These are phyloP conservation scores for Syzygium grande DNA, from an alignment of 345 rosid species.

Conservation along the genomic window DNA sequence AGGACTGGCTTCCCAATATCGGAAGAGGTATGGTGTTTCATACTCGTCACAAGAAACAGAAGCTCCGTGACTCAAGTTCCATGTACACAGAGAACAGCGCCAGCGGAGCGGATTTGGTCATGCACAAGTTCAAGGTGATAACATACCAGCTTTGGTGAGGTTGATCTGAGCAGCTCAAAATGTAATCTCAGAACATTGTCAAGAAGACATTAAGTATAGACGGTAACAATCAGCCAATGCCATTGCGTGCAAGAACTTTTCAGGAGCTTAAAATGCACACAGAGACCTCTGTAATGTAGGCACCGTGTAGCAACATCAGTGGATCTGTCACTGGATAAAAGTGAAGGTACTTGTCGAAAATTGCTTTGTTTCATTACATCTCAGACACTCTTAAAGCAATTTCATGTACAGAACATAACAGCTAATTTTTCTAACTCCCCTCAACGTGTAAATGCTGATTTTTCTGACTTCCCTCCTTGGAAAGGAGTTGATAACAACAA, in stretches of 20 bases:
- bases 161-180: neutral
- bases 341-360: neutral
- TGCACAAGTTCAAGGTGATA: neutral
- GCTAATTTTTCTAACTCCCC: neutral
- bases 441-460: neutral
- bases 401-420: neutral
- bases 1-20: neutral
- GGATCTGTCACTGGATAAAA: neutral
- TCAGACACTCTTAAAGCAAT: neutral
- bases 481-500: neutral
- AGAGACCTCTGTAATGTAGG: neutral
- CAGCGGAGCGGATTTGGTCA: neutral
- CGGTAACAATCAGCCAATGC: neutral
- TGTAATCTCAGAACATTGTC: neutral
- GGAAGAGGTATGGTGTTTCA: neutral
- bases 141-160: neutral
- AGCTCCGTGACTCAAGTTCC: neutral
- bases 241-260: neutral
- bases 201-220: neutral
- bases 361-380: neutral
- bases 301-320: neutral
- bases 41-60: neutral
- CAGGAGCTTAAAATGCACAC: neutral
- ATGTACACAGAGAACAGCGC: neutral
- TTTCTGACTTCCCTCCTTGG: neutral